These are phyloP conservation scores for Wallacemonas rigidus DNA, from an alignment of 208 protist species.

Conservation along the genomic window DNA sequence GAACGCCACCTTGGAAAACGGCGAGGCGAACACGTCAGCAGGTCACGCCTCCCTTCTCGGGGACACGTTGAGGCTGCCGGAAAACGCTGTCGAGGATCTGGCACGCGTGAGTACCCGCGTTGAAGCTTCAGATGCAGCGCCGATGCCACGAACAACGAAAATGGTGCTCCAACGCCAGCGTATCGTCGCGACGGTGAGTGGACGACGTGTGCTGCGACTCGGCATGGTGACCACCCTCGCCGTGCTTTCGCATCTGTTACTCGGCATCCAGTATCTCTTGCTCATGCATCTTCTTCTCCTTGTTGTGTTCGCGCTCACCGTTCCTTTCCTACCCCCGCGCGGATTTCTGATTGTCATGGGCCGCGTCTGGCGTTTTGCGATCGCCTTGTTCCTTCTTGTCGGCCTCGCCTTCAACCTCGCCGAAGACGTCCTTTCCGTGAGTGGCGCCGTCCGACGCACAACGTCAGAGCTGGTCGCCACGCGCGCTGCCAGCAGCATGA, in stretches of 20 bases:
- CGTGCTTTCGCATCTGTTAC: conserved; percentile 36
- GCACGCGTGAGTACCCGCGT: not conserved
- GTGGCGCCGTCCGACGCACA: conserved; percentile 42
- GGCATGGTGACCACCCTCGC: conserved; percentile 31
- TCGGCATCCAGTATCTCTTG: conserved; percentile 46
- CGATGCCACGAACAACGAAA: not conserved
- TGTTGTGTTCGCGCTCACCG: conserved; percentile 36
- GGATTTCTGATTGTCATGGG: conserved; percentile 41
- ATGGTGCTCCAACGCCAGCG: conserved; percentile 14
- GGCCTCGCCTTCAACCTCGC: conserved; percentile 50
- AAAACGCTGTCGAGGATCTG: not conserved
- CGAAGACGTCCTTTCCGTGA: conserved; percentile 51
- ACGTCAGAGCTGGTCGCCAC: conserved; percentile 47
- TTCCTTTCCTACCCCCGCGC: conserved; percentile 29
- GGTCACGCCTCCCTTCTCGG: too few relatives aligned
- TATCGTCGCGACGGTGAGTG: conserved; percentile 35
- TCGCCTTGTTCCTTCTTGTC: conserved; percentile 49
- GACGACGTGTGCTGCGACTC: conserved; percentile 37
- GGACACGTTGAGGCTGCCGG: not conserved
- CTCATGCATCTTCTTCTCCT: conserved; percentile 49
- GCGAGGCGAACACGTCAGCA: too few relatives aligned
- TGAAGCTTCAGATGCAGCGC: not conserved
- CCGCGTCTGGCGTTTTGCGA: conserved; percentile 39
- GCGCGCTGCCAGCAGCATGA: conserved; percentile 12
- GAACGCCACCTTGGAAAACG: too few relatives aligned